phyloP scores from a whole-genome alignment of 108 stramenopile genomes.

The Cylindrotheca fusiformis region DNA sequence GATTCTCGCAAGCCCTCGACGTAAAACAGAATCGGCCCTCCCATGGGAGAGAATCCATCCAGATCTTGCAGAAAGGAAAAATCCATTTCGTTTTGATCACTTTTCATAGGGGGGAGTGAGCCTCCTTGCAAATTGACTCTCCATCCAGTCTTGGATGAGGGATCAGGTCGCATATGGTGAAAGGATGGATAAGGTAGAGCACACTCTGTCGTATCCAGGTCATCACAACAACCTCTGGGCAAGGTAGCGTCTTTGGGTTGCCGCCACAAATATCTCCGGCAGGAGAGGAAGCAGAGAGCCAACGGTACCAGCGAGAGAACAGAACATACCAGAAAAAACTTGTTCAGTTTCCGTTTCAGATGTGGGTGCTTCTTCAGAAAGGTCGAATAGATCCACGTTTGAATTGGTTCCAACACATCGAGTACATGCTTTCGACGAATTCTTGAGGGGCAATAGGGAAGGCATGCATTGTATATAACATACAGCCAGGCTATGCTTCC shows the following conservation, averaged over 20 bases:
- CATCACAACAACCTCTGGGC: constrained; percentile 33
- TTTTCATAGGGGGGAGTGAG: background rate
- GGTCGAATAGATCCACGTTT: background rate
- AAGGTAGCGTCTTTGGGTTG: background rate
- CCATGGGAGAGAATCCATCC: constrained; percentile 10
- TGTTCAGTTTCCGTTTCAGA: background rate
- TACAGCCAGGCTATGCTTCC: background rate
- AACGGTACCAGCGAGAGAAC: background rate
- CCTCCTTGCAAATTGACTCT: constrained; percentile 27
- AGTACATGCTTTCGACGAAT: constrained; percentile 15
- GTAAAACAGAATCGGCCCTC: constrained; percentile 49
- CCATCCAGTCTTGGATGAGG: constrained; percentile 31
- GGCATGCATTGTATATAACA: background rate
- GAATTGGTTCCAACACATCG: constrained; percentile 7
- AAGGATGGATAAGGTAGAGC: constrained; percentile 63
- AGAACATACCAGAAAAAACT: background rate
- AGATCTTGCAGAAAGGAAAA: background rate
- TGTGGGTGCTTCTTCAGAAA: background rate
- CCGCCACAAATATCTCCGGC: background rate
- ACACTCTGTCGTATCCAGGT: constrained; percentile 58
- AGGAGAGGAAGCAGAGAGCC: background rate
- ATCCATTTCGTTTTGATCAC: background rate
- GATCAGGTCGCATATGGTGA: constrained; percentile 34
- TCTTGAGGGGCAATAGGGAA: background rate
- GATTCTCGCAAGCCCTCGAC: constrained; percentile 32